Evolutionary conservation across 2,329 filamentous ascomycete species (phyloP).

Genomic region (Teratosphaeria pseudoeucalypti): DNA sequence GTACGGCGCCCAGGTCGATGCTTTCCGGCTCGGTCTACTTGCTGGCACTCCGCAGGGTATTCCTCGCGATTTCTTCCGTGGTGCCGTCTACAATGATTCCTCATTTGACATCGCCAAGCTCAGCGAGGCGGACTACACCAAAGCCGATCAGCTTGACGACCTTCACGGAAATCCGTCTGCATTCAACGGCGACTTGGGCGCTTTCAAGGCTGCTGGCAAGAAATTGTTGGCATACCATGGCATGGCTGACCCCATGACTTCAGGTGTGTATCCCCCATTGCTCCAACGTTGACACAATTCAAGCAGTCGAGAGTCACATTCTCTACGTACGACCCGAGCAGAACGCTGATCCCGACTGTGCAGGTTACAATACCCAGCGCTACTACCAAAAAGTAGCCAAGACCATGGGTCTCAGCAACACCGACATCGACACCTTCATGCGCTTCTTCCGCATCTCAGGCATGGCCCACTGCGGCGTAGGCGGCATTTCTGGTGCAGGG

Average conservation of each 20-base stretch:
- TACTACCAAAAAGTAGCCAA: slow-evolving; percentile 41
- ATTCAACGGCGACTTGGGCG: slow-evolving; percentile 27
- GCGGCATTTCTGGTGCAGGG: slow-evolving; percentile 30
- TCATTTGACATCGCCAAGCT: slow-evolving; percentile 32
- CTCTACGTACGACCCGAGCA: slow-evolving; percentile 12
- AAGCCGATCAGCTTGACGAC: slow-evolving; percentile 27
- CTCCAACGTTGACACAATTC: too few relatives aligned
- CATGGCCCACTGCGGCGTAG: slow-evolving; percentile 42
- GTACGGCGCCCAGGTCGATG: slow-evolving; percentile 35
- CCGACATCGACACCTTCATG: slow-evolving; percentile 29
- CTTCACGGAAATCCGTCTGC: slow-evolving; percentile 33
- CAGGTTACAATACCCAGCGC: slow-evolving; percentile 31
- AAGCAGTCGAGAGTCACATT: too few relatives aligned
- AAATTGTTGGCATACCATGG: slow-evolving; percentile 38
- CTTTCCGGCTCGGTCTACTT: slow-evolving; percentile 29
- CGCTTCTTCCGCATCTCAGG: slow-evolving; percentile 45
- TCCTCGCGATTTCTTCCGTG: slow-evolving; percentile 40
- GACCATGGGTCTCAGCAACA: slow-evolving; percentile 26
- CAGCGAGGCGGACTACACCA: slow-evolving; percentile 31
- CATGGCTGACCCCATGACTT: slow-evolving; percentile 34
- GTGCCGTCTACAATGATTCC: slow-evolving; percentile 38
- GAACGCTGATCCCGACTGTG: slow-evolving; percentile 15
- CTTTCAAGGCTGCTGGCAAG: slow-evolving; percentile 30
- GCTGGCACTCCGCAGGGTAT: slow-evolving; percentile 33
- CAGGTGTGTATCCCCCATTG: slow-evolving; percentile 17